Evolutionary conservation across 305 asterid genomes (phyloP).

Genomic region (Coffea humblotiana): DNA sequence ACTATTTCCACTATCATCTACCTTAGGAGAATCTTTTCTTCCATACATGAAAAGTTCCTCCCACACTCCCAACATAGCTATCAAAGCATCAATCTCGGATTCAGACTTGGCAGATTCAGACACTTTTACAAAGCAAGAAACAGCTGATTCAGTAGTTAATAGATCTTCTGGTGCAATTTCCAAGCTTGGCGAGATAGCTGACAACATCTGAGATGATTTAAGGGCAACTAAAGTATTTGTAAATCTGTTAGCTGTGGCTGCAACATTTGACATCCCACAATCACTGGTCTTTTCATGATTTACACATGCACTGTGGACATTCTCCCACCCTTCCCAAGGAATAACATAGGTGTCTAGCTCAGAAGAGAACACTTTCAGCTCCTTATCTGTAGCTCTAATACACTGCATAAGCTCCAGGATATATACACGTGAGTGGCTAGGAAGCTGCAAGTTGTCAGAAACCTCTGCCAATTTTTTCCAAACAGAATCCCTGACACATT

Average conservation of each 20-base stretch:
- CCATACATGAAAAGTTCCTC: constrained; percentile 59
- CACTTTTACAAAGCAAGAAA: constrained; percentile 67
- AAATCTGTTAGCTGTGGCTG: constrained; percentile 50
- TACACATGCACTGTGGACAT: constrained; percentile 39
- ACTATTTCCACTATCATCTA: constrained; percentile 40
- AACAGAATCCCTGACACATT: constrained; percentile 61
- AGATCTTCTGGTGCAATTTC: constrained; percentile 73
- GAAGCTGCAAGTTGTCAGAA: constrained; percentile 68
- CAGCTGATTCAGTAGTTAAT: constrained; percentile 65
- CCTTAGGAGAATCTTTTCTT: constrained; percentile 39
- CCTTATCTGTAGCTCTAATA: constrained; percentile 52
- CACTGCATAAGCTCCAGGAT: constrained; percentile 85
- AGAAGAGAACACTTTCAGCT: constrained; percentile 37
- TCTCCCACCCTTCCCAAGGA: constrained; percentile 95
- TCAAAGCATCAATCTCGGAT: constrained; percentile 51
- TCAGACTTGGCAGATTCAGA: constrained; percentile 54
- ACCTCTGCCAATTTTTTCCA: constrained; percentile 75
- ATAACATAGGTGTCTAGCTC: constrained; percentile 41
- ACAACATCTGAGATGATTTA: constrained; percentile 74
- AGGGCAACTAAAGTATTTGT: constrained; percentile 82
- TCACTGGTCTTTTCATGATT: constrained; percentile 32
- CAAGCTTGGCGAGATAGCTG: constrained; percentile 59
- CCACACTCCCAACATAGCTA: constrained; percentile 80
- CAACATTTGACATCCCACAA: constrained; percentile 32
- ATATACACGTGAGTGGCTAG: constrained; percentile 72